Percentiles rank a stretch among this genome's conserved stretches.
Conservation (phyloP, 1,284 basidiomycete genomes). For the Ganoderma meredithae region DNA sequence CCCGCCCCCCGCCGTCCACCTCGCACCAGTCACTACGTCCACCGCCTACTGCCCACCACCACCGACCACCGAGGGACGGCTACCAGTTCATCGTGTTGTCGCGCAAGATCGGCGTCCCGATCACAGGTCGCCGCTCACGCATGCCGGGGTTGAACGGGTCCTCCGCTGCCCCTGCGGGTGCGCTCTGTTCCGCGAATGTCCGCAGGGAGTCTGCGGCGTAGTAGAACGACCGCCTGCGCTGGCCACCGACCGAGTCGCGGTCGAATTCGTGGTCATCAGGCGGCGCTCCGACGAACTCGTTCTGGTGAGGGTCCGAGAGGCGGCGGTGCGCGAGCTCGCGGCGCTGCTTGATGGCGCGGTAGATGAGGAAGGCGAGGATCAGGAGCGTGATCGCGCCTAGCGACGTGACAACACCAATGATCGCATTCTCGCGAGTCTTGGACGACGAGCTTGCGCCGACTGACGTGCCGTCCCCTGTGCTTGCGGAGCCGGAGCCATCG, state of each 20-base stretch:
- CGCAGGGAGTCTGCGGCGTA: slow-evolving; percentile 82
- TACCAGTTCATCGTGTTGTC: slow-evolving; percentile 46
- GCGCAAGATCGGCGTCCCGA: slow-evolving; percentile 41
- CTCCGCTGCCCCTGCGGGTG: slow-evolving; percentile 17
- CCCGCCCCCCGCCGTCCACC: not conserved
- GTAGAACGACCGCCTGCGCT: slow-evolving; percentile 79
- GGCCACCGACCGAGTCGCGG: slow-evolving; percentile 73
- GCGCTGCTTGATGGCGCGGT: slow-evolving; percentile 65
- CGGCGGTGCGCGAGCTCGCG: slow-evolving; percentile 68
- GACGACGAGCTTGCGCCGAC: slow-evolving; percentile 30
- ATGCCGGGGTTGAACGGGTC: slow-evolving; percentile 36
- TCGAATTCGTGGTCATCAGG: slow-evolving; percentile 76
- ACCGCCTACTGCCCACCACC: not conserved
- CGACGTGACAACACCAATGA: slow-evolving; percentile 81
- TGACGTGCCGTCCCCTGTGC: slow-evolving; percentile 21
- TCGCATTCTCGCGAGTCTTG: slow-evolving; percentile 70
- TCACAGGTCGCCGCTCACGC: slow-evolving; percentile 42
- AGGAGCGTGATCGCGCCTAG: slow-evolving; percentile 75
- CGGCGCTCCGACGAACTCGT: slow-evolving; percentile 48
- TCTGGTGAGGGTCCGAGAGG: slow-evolving; percentile 56
- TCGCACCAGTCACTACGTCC: not conserved
- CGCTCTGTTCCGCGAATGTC: slow-evolving; percentile 49
- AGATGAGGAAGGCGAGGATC: slow-evolving; percentile 69
- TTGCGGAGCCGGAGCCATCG: slow-evolving; percentile 37
- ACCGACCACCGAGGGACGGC: not conserved